A percentile compares a stretch with the other conserved stretches of the same genome.
Conservation (phyloP, 176 grass and related monocot species). For the Avena insularis region DNA sequence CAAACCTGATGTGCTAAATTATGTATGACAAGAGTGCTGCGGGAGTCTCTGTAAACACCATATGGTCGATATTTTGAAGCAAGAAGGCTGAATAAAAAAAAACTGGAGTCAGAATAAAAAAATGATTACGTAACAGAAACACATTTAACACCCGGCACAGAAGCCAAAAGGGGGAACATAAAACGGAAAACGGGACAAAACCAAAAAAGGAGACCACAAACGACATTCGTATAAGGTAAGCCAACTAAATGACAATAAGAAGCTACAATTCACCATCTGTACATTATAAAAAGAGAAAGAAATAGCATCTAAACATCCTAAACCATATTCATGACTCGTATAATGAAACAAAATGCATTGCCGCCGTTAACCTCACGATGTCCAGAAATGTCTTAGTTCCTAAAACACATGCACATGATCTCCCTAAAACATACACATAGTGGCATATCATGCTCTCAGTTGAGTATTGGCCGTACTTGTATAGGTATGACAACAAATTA, state of each 20-base stretch:
- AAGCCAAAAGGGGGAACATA: neutral
- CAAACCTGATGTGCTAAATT: slow-evolving; percentile 96
- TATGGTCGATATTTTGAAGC: slow-evolving; percentile 91
- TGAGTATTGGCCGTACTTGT: neutral
- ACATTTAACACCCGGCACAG: slow-evolving; percentile 12
- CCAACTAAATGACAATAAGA: neutral
- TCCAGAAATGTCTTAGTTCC: slow-evolving; percentile 21
- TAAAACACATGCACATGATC: slow-evolving; percentile 1
- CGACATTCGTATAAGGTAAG: neutral
- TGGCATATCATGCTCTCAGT: neutral
- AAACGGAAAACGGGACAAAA: neutral
- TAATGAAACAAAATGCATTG: slow-evolving; percentile 24
- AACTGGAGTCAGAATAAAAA: slow-evolving; percentile 39
- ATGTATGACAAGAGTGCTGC: slow-evolving; percentile 93
- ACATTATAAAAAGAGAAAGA: slow-evolving; percentile 1
- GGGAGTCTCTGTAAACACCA: slow-evolving; percentile 92
- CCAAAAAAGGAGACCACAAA: neutral
- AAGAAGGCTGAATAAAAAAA: slow-evolving; percentile 66
- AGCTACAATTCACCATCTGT: slow-evolving; percentile 27
- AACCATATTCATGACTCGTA: neutral
- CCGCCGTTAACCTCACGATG: neutral
- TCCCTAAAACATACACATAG: neutral
- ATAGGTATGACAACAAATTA: slow-evolving; percentile 8
- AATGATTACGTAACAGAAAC: no score
- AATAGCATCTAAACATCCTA: neutral